A percentile compares a stretch with the other conserved stretches of the same genome.
Evolutionary conservation across 2,329 filamentous ascomycete genomes (phyloP).

Genomic region (Trichoderma koningiopsis): DNA sequence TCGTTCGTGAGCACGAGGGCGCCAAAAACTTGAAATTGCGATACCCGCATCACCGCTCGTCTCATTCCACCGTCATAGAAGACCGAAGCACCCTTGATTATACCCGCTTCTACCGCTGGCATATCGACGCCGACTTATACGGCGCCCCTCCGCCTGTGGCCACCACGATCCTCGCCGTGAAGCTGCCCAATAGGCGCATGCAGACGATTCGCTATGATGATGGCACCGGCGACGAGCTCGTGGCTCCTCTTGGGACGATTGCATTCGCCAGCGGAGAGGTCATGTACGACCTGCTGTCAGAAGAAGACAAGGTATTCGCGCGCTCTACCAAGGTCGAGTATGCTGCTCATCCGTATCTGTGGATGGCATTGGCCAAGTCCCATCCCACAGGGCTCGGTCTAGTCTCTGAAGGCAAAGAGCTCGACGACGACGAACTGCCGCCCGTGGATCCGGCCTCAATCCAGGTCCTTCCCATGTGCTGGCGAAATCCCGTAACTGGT

Average conservation of each 20-base stretch:
- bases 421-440: not conserved
- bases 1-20: not conserved
- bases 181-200: not conserved
- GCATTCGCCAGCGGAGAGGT: not conserved
- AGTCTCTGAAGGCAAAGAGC: not conserved
- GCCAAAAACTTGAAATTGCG: not conserved
- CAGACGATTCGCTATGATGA: constrained; percentile 5
- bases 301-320: not conserved
- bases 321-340: not conserved
- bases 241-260: not conserved
- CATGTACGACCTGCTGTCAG: not conserved
- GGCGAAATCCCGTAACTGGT: not conserved
- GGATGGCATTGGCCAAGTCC: not conserved
- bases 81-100: not conserved
- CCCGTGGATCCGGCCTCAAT: not conserved
- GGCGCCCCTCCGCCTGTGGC: not conserved
- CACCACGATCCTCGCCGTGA: not conserved
- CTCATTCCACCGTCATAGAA: not conserved
- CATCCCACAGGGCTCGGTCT: not conserved
- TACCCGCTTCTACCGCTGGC: not conserved
- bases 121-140: constrained; percentile 2
- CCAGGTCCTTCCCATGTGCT: not conserved
- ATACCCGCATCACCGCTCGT: not conserved
- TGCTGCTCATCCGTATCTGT: not conserved
- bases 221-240: not conserved